Evolutionary conservation across 2,329 filamentous ascomycete species (phyloP).

Genomic region (Akanthomyces muscarius): DNA sequence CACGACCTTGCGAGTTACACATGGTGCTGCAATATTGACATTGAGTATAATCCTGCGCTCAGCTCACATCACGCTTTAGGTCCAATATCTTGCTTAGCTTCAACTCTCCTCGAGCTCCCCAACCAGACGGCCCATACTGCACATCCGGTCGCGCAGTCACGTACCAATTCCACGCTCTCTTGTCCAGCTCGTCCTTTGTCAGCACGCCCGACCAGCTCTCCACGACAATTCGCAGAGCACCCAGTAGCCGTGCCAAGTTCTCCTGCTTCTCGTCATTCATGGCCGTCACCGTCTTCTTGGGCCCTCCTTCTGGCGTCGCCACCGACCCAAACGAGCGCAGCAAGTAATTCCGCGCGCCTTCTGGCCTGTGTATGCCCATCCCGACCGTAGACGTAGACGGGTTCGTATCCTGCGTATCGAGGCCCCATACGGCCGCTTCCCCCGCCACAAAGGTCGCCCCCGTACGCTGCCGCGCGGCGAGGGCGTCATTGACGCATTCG

Average conservation of each 20-base stretch:
- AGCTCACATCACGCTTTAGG: slow-evolving; percentile 42
- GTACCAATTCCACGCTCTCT: slow-evolving; percentile 79
- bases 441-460: slow-evolving; percentile 33
- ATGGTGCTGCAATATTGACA: background rate
- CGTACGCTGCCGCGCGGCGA: slow-evolving; percentile 45
- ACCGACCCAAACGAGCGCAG: slow-evolving; percentile 55
- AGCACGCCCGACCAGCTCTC: slow-evolving; percentile 69
- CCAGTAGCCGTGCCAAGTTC: slow-evolving; percentile 66
- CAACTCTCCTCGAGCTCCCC: slow-evolving; percentile 75
- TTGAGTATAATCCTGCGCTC: background rate
- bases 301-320: slow-evolving; percentile 28
- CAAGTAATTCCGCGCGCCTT: slow-evolving; percentile 60
- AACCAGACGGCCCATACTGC: slow-evolving; percentile 68
- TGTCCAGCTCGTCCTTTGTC: slow-evolving; percentile 63
- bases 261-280: slow-evolving; percentile 59
- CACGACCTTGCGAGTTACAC: too few relatives aligned
- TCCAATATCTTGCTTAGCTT: slow-evolving; percentile 63
- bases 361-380: slow-evolving; percentile 71
- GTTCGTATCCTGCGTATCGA: slow-evolving; percentile 52
- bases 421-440: slow-evolving; percentile 58
- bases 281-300: slow-evolving; percentile 49
- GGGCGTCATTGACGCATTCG: slow-evolving; percentile 50
- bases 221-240: slow-evolving; percentile 67
- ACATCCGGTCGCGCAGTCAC: slow-evolving; percentile 71
- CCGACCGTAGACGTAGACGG: slow-evolving; percentile 39